Percentiles rank a stretch among this genome's conserved stretches.
These are phyloP conservation scores for Zoysia japonica DNA, from an alignment of 176 grass and related monocot genomes.

Conservation along the genomic window DNA sequence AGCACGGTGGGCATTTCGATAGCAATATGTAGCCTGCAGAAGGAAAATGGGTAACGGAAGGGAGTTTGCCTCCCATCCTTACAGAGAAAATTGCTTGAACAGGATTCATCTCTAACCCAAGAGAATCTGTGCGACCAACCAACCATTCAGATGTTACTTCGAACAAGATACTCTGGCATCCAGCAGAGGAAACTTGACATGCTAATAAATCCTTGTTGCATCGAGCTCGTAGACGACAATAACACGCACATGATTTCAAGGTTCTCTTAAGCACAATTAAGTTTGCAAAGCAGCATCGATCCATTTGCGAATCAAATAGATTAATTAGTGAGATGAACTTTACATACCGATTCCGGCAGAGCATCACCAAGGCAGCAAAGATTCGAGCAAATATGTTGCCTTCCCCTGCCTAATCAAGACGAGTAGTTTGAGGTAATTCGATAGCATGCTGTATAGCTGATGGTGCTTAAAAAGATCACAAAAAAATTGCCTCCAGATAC, in stretches of 20 bases:
- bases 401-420: conserved; percentile 18
- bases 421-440: background rate
- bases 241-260: background rate
- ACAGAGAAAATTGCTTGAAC: too few relatives aligned
- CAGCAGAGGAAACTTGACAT: background rate
- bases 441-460: background rate
- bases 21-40: too few relatives aligned
- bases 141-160: too few relatives aligned
- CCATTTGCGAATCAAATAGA: conserved; percentile 15
- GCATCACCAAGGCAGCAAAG: conserved; percentile 23
- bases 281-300: background rate
- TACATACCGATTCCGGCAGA: conserved; percentile 31
- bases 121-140: too few relatives aligned
- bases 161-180: too few relatives aligned
- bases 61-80: too few relatives aligned
- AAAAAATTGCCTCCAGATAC: conserved; percentile 24
- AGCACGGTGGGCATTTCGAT: too few relatives aligned
- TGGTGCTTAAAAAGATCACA: conserved; percentile 30
- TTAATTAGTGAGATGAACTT: conserved; percentile 11
- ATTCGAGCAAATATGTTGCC: conserved; percentile 36
- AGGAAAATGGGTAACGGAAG: too few relatives aligned
- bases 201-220: background rate
- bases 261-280: background rate
- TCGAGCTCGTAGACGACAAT: background rate
- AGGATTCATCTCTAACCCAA: too few relatives aligned